Conservation (phyloP, 2,329 filamentous ascomycete genomes). For the Epichloe aotearoae region DNA sequence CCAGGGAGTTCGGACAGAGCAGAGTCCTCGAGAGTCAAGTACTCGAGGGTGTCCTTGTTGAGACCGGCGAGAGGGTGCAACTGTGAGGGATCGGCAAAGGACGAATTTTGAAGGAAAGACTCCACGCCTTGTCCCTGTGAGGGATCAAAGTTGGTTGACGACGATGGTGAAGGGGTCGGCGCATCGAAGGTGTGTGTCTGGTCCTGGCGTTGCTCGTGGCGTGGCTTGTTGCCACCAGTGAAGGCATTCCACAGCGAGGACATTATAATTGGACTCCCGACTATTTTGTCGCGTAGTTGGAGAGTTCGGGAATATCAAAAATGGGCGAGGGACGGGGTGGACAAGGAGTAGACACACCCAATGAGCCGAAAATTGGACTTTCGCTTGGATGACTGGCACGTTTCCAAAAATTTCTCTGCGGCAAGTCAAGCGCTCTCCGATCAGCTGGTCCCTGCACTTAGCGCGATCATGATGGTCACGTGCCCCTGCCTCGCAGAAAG, state of each 20-base stretch:
- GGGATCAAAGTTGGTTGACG: conserved; percentile 54
- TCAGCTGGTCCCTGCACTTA: conserved; percentile 2
- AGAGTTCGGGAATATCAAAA: background rate
- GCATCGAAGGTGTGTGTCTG: conserved; percentile 18
- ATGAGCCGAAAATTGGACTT: conserved; percentile 6
- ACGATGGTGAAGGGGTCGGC: conserved; percentile 39
- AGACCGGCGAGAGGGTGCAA: conserved; percentile 89
- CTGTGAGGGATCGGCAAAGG: conserved; percentile 73
- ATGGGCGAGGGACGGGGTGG: conserved; percentile 7
- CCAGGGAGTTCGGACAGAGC: conserved; percentile 76
- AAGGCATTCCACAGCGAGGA: conserved; percentile 48
- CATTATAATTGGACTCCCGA: conserved; percentile 24
- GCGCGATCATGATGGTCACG: background rate
- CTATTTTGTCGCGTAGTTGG: background rate
- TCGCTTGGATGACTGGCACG: background rate
- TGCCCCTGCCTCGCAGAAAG: background rate
- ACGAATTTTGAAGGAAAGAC: conserved; percentile 65
- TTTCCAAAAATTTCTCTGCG: conserved; percentile 7
- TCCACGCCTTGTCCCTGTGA: conserved; percentile 66
- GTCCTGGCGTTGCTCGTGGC: conserved; percentile 25
- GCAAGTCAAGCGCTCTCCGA: background rate
- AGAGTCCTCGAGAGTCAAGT: conserved; percentile 87
- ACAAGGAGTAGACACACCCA: conserved; percentile 4
- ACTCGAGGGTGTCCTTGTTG: conserved; percentile 87
- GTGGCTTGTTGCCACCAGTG: conserved; percentile 43